Evolutionary conservation across 139 green algal genomes (phyloP).

Genomic region (Closterium sp.): DNA sequence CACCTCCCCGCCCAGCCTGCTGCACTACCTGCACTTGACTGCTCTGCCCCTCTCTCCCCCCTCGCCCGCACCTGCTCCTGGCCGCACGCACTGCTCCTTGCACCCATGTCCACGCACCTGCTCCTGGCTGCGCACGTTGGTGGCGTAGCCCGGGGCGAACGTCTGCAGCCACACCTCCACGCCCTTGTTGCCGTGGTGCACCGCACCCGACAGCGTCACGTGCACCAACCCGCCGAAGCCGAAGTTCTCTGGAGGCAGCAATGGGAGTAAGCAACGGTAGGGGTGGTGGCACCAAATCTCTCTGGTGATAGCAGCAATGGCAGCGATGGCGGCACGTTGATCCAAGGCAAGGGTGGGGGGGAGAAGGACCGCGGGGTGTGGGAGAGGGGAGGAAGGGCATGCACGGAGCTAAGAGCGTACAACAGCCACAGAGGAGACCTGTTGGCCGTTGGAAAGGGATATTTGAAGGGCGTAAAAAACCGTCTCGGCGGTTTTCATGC

Average conservation of each 20-base stretch:
- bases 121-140: background rate
- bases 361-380: too few species aligned
- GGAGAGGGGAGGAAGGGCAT: too few species aligned
- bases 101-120: background rate
- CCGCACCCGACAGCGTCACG: background rate
- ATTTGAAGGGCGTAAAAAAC: too few species aligned
- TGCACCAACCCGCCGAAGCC: background rate
- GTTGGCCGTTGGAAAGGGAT: too few species aligned
- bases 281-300: too few species aligned
- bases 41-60: background rate
- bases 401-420: too few species aligned
- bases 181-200: background rate
- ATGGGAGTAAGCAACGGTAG: background rate
- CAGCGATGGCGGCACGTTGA: too few species aligned
- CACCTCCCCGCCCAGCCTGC: background rate
- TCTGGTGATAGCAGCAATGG: too few species aligned
- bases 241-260: background rate
- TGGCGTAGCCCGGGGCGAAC: background rate
- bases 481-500: too few species aligned
- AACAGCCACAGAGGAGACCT: too few species aligned
- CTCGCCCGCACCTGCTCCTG: background rate
- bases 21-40: background rate
- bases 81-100: background rate
- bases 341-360: too few species aligned
- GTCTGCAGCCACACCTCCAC: conserved; percentile 18